phyloP scores from a whole-genome alignment of 495 filamentous ascomycete species.

The Xylaria bambusicola region DNA sequence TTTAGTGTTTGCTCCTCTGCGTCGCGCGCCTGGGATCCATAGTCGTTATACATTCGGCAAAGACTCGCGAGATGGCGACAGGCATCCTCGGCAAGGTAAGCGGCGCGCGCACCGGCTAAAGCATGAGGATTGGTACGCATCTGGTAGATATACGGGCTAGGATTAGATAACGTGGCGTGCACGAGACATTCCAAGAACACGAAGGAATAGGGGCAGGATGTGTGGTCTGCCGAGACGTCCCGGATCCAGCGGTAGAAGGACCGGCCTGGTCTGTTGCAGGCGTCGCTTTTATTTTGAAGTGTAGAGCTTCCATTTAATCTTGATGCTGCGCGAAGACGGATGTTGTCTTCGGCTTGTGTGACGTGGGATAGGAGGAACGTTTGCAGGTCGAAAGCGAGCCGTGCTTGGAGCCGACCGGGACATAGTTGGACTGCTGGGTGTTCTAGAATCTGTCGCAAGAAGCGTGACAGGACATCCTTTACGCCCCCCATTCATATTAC shows the following conservation, averaged over 20 bases:
- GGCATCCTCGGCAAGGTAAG: slow-evolving; percentile 35
- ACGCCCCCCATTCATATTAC: no score
- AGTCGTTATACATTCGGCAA: slow-evolving; percentile 47
- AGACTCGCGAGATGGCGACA: slow-evolving; percentile 37
- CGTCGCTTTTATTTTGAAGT: no score
- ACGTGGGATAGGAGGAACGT: slow-evolving; percentile 33
- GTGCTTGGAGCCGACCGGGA: not conserved
- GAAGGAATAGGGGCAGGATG: slow-evolving; percentile 42
- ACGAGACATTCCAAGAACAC: slow-evolving; percentile 38
- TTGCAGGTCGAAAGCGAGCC: slow-evolving; percentile 21
- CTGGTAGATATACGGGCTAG: slow-evolving; percentile 5
- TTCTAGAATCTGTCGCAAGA: slow-evolving; percentile 5
- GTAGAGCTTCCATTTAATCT: no score
- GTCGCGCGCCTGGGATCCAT: slow-evolving; percentile 37
- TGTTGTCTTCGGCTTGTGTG: slow-evolving; percentile 31
- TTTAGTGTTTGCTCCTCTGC: slow-evolving; percentile 41
- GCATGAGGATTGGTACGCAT: no score
- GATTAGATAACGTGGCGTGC: slow-evolving; percentile 4
- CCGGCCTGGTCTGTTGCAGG: not conserved
- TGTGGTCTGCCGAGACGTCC: slow-evolving; percentile 37
- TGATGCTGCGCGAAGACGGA: slow-evolving; percentile 1
- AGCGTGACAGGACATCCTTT: not conserved
- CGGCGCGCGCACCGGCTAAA: no score
- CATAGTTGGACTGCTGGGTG: slow-evolving; percentile 7
- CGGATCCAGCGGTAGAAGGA: slow-evolving; percentile 37